Evolutionary conservation across 371 early-diverging fungal genomes (phyloP).

Genomic region (Apophysomyces elegans): DNA sequence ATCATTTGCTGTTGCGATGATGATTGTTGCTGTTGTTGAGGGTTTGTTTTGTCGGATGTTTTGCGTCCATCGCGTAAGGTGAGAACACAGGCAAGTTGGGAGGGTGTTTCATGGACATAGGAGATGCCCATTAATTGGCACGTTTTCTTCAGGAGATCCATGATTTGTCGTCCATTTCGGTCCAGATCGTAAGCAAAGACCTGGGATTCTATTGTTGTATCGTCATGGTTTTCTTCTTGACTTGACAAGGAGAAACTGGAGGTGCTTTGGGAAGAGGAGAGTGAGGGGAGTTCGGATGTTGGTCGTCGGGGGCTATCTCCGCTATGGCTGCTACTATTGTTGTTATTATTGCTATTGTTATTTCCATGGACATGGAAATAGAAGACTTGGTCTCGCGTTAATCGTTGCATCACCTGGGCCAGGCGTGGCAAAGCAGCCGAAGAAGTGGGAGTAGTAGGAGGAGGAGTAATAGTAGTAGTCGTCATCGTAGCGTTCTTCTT

Average conservation of each 20-base stretch:
- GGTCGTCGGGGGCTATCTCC: slow-evolving; percentile 4
- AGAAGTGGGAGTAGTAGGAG: no score
- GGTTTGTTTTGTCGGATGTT: slow-evolving; percentile 1
- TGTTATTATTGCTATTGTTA: not conserved
- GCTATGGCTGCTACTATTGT: not conserved
- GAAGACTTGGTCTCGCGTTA: slow-evolving; percentile 43
- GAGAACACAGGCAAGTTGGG: slow-evolving; percentile 36
- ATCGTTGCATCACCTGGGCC: slow-evolving; percentile 35
- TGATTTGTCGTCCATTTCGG: slow-evolving; percentile 10
- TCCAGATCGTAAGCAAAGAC: not conserved
- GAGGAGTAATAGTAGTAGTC: no score
- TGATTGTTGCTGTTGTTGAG: not conserved
- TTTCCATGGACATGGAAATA: slow-evolving; percentile 31
- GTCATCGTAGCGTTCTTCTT: slow-evolving; percentile 11
- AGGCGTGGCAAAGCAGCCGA: not conserved
- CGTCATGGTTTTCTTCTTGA: slow-evolving; percentile 15
- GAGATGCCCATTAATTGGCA: slow-evolving; percentile 52
- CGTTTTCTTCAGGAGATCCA: slow-evolving; percentile 33
- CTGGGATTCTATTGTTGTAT: slow-evolving; percentile 7
- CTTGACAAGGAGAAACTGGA: slow-evolving; percentile 27
- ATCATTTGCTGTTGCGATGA: not conserved
- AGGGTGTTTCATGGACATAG: slow-evolving; percentile 32
- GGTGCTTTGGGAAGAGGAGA: slow-evolving; percentile 31
- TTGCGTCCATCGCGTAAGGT: slow-evolving; percentile 34
- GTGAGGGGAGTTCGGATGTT: slow-evolving; percentile 32